A percentile compares a stretch with the other conserved stretches of the same genome.
Evolutionary conservation across 257 asterid genomes (phyloP).

Genomic region (Solanum stenotomum): DNA sequence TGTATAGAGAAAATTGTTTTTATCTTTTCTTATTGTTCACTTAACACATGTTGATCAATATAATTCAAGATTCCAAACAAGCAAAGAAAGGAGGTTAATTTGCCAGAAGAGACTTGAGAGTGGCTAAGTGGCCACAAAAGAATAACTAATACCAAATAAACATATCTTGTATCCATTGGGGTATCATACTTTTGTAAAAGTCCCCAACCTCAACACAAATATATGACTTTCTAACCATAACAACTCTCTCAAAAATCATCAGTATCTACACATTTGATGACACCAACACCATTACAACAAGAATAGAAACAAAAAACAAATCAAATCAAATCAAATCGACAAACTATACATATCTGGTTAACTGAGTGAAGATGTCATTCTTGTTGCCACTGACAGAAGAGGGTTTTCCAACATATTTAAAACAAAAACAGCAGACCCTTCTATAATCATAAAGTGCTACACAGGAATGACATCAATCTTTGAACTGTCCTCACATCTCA

Average conservation of each 20-base stretch:
- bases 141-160: neutral
- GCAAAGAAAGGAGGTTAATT: neutral
- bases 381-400: neutral
- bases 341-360: neutral
- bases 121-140: slow-evolving; percentile 1
- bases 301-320: neutral
- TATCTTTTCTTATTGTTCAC: too few species aligned
- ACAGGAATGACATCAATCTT: slow-evolving; percentile 75
- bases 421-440: neutral
- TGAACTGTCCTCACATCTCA: slow-evolving; percentile 71
- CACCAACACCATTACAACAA: neutral
- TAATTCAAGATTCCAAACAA: too few species aligned
- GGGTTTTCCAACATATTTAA: neutral
- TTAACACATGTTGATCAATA: too few species aligned
- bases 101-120: neutral
- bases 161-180: neutral
- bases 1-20: too few species aligned
- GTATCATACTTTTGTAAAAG: neutral
- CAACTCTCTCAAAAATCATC: neutral
- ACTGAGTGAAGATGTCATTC: neutral
- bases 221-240: neutral
- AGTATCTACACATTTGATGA: neutral
- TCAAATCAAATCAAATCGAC: neutral
- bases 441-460: slow-evolving; percentile 7
- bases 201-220: neutral